Evolutionary conservation across 805 yeast species (phyloP).

Genomic region (Hanseniaspora clermontiae): DNA sequence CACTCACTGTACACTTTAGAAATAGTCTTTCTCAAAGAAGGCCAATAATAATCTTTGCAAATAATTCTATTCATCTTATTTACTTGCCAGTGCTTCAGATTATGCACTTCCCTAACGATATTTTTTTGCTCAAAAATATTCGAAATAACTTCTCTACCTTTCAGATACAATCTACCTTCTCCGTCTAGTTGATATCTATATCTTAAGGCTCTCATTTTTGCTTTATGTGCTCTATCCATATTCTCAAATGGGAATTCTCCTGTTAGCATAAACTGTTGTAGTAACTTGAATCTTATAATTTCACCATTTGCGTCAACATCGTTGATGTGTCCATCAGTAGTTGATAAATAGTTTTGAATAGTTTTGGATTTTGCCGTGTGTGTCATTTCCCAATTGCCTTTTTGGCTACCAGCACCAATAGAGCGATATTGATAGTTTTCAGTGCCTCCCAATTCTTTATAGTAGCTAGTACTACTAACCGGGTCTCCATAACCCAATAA

Average conservation of each 20-base stretch:
- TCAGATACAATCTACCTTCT: conserved; percentile 61
- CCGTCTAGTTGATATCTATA: conserved; percentile 23
- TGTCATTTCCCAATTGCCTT: not conserved
- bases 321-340: conserved; percentile 10
- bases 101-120: conserved; percentile 60
- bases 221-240: conserved; percentile 72
- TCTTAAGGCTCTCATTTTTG: conserved; percentile 54
- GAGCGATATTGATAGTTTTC: conserved; percentile 16
- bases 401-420: not conserved
- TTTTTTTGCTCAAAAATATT: conserved; percentile 63
- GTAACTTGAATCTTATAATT: conserved; percentile 52
- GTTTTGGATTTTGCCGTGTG: conserved; percentile 1
- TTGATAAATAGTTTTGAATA: conserved; percentile 8
- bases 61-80: conserved; percentile 72
- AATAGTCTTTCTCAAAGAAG: conserved; percentile 77
- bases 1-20: conserved; percentile 67
- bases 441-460: conserved; percentile 45
- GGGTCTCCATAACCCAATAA: conserved; percentile 73
- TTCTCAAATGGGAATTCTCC: conserved; percentile 70
- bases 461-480: conserved; percentile 78
- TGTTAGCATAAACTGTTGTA: conserved; percentile 63
- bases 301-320: conserved; percentile 16
- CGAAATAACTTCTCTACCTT: conserved; percentile 71
- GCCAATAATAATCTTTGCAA: conserved; percentile 80
- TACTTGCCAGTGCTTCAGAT: conserved; percentile 68